Evolutionary conservation across 495 filamentous ascomycete genomes (phyloP).

Genomic region (Penicillium cosmopolitanum): DNA sequence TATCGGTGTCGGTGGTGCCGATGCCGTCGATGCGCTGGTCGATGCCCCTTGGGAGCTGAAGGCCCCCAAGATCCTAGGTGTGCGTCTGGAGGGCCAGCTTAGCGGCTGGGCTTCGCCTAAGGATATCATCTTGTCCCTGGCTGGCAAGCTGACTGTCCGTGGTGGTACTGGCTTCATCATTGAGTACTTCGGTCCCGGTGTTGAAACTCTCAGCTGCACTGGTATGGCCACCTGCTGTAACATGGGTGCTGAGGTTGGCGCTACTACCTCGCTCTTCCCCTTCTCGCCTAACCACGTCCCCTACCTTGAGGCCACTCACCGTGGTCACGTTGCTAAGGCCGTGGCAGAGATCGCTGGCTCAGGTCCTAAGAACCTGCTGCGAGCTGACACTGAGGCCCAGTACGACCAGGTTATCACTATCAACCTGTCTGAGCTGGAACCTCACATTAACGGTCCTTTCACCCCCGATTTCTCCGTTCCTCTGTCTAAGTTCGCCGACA

Average conservation of each 20-base stretch:
- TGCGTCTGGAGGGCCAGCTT: constrained; percentile 80
- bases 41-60: constrained; percentile 98
- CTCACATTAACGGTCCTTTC: constrained; percentile 96
- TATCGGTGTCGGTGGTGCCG: constrained; percentile 96
- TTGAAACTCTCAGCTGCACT: constrained; percentile 85
- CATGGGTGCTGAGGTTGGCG: constrained; percentile 93
- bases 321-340: constrained; percentile 68
- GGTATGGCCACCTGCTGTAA: constrained; percentile 93
- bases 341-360: constrained; percentile 40
- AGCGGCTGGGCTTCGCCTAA: constrained; percentile 92
- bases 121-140: constrained; percentile 89
- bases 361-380: constrained; percentile 59
- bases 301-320: constrained; percentile 84
- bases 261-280: constrained; percentile 94
- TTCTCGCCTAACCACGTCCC: constrained; percentile 70
- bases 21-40: constrained; percentile 95
- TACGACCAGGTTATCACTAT: constrained; percentile 95
- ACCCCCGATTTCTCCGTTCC: constrained; percentile 95
- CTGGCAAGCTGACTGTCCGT: constrained; percentile 88
- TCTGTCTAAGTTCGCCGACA: constrained; percentile 81
- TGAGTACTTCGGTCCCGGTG: constrained; percentile 89
- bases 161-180: constrained; percentile 94
- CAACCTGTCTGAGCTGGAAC: constrained; percentile 86
- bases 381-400: constrained; percentile 75
- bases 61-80: constrained; percentile 86